phyloP scores from a whole-genome alignment of 208 protist species.

The Phytomonas serpens region DNA sequence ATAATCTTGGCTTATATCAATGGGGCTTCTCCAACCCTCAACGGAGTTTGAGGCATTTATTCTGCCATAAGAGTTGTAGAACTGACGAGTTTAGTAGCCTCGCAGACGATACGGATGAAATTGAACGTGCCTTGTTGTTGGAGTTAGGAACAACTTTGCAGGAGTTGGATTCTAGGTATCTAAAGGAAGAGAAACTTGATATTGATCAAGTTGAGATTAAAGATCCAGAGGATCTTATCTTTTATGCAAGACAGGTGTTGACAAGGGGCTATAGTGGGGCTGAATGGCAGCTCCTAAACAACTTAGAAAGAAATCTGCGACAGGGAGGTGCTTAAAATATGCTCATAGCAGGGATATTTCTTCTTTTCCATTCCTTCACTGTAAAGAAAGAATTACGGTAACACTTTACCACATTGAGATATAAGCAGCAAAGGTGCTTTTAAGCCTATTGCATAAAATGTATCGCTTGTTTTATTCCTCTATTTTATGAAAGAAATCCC shows the following conservation, averaged over 20 bases:
- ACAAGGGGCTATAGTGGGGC: slow-evolving; percentile 38
- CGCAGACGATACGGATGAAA: neutral
- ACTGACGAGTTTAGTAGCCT: neutral
- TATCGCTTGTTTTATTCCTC: neutral
- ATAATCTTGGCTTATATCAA: neutral
- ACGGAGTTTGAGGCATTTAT: neutral
- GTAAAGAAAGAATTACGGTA: neutral
- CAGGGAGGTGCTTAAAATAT: neutral
- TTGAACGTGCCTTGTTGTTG: neutral
- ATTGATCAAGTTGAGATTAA: neutral
- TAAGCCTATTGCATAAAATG: neutral
- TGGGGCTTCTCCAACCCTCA: neutral
- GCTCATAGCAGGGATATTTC: neutral
- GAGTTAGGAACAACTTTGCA: neutral
- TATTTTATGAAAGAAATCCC: neutral
- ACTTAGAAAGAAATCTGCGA: neutral
- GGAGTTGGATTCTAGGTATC: neutral
- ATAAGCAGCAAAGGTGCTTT: neutral
- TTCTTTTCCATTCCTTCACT: neutral
- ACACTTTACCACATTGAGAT: neutral
- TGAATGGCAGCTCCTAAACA: slow-evolving; percentile 42
- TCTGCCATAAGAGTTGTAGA: neutral
- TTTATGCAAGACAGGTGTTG: slow-evolving; percentile 28
- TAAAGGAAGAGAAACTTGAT: neutral
- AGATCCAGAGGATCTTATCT: slow-evolving; percentile 20